Base-by-base conservation (phyloP, 2,329 filamentous ascomycete species). In the Byssoonygena ceratinophila region DNA sequence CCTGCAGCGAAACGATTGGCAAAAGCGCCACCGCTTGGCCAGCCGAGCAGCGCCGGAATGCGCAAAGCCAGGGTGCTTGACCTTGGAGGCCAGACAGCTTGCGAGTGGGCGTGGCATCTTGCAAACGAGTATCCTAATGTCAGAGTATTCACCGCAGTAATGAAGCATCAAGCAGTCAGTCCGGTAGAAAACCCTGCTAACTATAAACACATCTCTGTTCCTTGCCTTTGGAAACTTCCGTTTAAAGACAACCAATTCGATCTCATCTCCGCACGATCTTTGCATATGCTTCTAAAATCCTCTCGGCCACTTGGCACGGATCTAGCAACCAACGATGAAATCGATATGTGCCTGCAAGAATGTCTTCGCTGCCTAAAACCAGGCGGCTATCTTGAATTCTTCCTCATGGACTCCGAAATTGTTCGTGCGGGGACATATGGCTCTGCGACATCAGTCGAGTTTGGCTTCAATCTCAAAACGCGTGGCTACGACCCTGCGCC, bases 71-170 rank as follows among this genome's bases (percentile, higher is more conserved):
- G 85, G 31, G 84, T 96, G 53, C 78, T 97, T 23, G 91, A 97
- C 64, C 81, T 96, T 31, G 89, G 87, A 46, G 90, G 90, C 41
- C 83, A 91, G 64, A 77, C 84, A 0, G 81, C 85, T 12, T 91
- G 88, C 64, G 89, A 94, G 68, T 98, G 92, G 92, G 91, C 87
- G 20, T 98, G 92, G 92, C 83, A 92, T 64, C 85, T 88, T 54
- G 89, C 92, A 0, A 76, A 86, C 46, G 84, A 91, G 66, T 92
- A 90, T 68, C 87, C 87, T 16, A 84, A 87, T 65, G 79, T 86
- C 53, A 89, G 87, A 66, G 81, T 96, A 51, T 94, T 90, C 72
- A 96, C 91, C 0, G 87, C 91, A 51, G 85, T 85, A 34, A 87
- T 84, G 58, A 85, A 85, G 68, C 78, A 81, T 34, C 84, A 88